Evolutionary conservation across 805 yeast genomes (phyloP), one percentile per base, ranked within the genome.

Genomic region (Candida tammaniensis): DNA sequence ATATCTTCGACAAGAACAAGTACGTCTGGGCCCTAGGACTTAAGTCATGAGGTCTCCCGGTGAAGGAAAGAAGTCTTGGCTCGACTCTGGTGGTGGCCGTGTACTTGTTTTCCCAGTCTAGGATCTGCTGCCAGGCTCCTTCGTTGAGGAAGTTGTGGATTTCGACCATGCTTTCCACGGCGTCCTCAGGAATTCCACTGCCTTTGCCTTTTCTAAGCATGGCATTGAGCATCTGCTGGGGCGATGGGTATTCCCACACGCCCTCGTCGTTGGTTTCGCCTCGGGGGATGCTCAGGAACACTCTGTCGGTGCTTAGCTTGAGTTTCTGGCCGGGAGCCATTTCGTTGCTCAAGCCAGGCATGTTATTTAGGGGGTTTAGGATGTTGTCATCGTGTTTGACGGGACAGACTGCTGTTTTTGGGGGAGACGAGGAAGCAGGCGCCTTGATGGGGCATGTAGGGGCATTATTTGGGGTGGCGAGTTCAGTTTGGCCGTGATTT

Each of bases 181-280:
- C 96, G 44, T 87, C 96, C 56, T 89, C 98, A 3, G 91, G 94
- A 34, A 91, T 76, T 30, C 82, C 94, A 28, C 86, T 83, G 3
- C 76, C 80, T 52, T 93, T 91, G 14, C 96, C 96, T 64, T 93
- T 93, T 44, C 91, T 78, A 17, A 88, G 65, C 98, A 93, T 91
- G 9, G 99, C 99, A 52, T 91, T 89, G 46, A 88, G 80, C 99
- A 93, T 93, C 57, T 93, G 99, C 61, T 93, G 98, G 1, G 99
- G 98, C 2, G 96, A 86, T 2, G 99, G 99, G 55, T 93, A 93
- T 61, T 93, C 98, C 99, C 99, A 93, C 30, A 81, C 78, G 2
- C 95, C 95, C 41, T 78, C 79, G 7, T 65, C 70, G 2, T 64
- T 68, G 10, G 55, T 54, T 18, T 68, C 75, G 18, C 98, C 98